Evolutionary conservation across 1,284 basidiomycete genomes (phyloP).

Genomic region (Leccinum subfulvum): DNA sequence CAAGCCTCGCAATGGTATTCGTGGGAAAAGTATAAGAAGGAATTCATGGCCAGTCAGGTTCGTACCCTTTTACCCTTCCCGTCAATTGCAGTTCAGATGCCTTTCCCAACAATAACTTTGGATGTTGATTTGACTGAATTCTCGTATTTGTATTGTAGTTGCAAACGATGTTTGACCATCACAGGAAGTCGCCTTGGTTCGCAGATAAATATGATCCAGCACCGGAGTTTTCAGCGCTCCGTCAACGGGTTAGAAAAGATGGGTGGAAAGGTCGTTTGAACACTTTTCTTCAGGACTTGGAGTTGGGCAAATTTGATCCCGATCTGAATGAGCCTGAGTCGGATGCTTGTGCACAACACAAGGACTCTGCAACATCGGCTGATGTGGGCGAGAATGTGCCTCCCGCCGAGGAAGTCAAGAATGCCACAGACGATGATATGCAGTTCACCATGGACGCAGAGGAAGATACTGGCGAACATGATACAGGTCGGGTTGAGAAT

Average conservation of each 20-base stretch:
- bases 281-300: slow-evolving; percentile 74
- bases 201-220: slow-evolving; percentile 87
- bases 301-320: slow-evolving; percentile 81
- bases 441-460: slow-evolving; percentile 68
- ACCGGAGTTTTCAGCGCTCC: slow-evolving; percentile 64
- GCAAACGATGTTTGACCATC: slow-evolving; percentile 89
- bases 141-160: slow-evolving; percentile 58
- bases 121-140: slow-evolving; percentile 33
- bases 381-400: slow-evolving; percentile 32
- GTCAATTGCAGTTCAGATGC: slow-evolving; percentile 14
- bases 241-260: slow-evolving; percentile 74
- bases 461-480: slow-evolving; percentile 64
- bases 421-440: slow-evolving; percentile 55
- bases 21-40: slow-evolving; percentile 92
- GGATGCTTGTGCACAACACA: slow-evolving; percentile 45
- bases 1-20: slow-evolving; percentile 78
- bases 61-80: slow-evolving; percentile 35
- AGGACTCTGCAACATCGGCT: slow-evolving; percentile 44
- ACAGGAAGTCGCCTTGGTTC: slow-evolving; percentile 91
- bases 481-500: slow-evolving; percentile 56
- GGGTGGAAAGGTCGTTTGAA: slow-evolving; percentile 76
- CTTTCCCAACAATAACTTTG: slow-evolving; percentile 15
- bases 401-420: slow-evolving; percentile 49
- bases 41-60: slow-evolving; percentile 82
- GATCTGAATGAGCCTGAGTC: slow-evolving; percentile 59